Base-by-base conservation (phyloP, 352 stramenopile genomes). In the Phytophthora fragariaefolia region DNA sequence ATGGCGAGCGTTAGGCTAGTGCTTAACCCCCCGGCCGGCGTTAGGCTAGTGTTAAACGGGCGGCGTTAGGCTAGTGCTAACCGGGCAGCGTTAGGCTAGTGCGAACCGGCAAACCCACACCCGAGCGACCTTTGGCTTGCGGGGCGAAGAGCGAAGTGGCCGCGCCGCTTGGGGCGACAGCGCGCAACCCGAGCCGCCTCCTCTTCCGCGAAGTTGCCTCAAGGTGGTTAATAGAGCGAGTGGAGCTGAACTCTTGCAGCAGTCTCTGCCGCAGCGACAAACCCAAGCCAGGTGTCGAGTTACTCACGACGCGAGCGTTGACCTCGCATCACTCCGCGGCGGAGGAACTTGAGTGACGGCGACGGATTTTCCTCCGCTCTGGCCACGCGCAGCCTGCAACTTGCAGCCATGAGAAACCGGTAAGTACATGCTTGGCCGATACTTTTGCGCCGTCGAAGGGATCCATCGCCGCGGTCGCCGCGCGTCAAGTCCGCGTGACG, bases 101-200 rank as follows among this genome's bases (percentile, higher is more conserved):
- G 34, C 34, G 17, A 42, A 42, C 34, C 34, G 34, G 34, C 34
- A 42, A 42, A 10, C 7, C 34, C 2, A 40, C 32, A 17, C 34
- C n/a, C n/a, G n/a, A n/a, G n/a, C n/a, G 43, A 73, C 62, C 51
- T 47, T 63, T 63, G 40, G 47, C 30, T 22, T 60, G 34, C 28
- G 6, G 22, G 26, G 68, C 57, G 56, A 76, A 76, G 61, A 54
- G 32, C 4, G 43, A 70, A 73, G 58, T 76, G 69, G 56, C 36
- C n/a, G n/a, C 52, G 27, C 55, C 26, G n/a, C 12, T 24, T 40
- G 53, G 34, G 32, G 34, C 34, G 13, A 34, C 7, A 55, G 50
- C 18, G 18, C 4, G 15, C 32, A 54, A 46, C 49, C 46, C 30
- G 34, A 42, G 34, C 42, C 42, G 32, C 43, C 27, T 20, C 53